phyloP scores from a whole-genome alignment of 192 early-diverging fungal species.

The Coemansia sp. region DNA sequence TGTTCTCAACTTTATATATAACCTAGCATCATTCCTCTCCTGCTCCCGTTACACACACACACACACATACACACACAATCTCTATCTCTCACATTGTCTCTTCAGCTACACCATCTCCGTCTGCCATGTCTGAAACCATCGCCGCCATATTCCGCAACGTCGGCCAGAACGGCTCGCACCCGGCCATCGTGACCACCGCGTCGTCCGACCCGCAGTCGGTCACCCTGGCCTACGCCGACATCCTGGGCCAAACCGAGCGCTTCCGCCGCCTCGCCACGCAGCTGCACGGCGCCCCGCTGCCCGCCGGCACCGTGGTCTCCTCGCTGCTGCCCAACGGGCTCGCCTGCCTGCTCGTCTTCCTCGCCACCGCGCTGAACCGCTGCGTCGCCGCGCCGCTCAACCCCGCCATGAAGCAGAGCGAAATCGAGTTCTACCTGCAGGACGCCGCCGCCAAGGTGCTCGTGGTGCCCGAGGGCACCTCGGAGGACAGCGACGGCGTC shows the following conservation, averaged over 20 bases:
- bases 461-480: conserved; percentile 59
- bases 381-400: conserved; percentile 73
- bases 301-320: conserved; percentile 50
- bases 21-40: too few species aligned
- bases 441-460: conserved; percentile 63
- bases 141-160: conserved; percentile 37
- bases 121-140: conserved; percentile 21
- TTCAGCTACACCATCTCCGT: background rate
- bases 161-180: conserved; percentile 10
- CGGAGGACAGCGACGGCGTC: conserved; percentile 55
- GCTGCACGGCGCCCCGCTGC: conserved; percentile 31
- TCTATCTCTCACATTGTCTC: too few species aligned
- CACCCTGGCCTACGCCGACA: conserved; percentile 43
- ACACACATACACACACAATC: too few species aligned
- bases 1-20: too few species aligned
- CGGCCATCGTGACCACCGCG: conserved; percentile 45
- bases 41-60: background rate
- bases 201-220: conserved; percentile 31
- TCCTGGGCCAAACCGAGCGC: conserved; percentile 39
- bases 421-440: conserved; percentile 73
- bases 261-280: conserved; percentile 27
- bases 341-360: conserved; percentile 64
- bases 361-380: conserved; percentile 61
- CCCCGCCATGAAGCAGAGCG: conserved; percentile 62
- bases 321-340: conserved; percentile 67